Base-by-base conservation (phyloP, 2,329 filamentous ascomycete species). In the Penicillium sp. region DNA sequence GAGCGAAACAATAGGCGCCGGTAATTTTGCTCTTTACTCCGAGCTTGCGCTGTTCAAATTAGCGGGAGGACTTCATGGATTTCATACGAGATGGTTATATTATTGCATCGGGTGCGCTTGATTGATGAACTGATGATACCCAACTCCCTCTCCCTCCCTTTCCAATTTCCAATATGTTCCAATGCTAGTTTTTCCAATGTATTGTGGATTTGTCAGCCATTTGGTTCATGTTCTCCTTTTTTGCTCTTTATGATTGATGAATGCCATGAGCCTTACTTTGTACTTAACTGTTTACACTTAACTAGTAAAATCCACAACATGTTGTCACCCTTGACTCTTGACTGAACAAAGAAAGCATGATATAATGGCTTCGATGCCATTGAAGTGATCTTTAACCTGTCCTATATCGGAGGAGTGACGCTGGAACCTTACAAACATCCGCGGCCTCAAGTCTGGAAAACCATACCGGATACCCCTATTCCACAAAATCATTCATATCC, bases 1-100 rank as follows among this genome's bases (percentile, higher is more conserved):
- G 68, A 69, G n/a, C 64, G 68, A 13, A 65, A 63, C 42, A 64
- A 63, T 26, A 55, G 67, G 39, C 65, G 70, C 46, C 68, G 67
- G 54, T 68, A 56, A 52, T 27, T 11, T 9, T 47, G 16, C 22
- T 26, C 21, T 45, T n/a, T 4, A 24, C 37, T 44, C 16, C 19
- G 42, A 42, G 16, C 37, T 50, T 10, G 16, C 22, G 48, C 24
- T 19, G 24, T 21, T 33, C 9, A 24, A 31, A n/a, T 19, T 44
- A 22, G 19, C 16, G 33, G 29, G 29, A 31, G 21, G 33, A 39
- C 16, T 45, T n/a, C 14, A n/a, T 53, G 53, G 46, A 54, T 61
- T 47, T 44, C 53, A 45, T 59, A 29, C 42, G 43, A 51, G 55
- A 45, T 56, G 57, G 58, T 53, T 57, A 58, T 55, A 58, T 45